Evolutionary conservation across 2,329 filamentous ascomycete species (phyloP), one percentile per base, ranked within the genome.

Genomic region (Monosporascus sp.): DNA sequence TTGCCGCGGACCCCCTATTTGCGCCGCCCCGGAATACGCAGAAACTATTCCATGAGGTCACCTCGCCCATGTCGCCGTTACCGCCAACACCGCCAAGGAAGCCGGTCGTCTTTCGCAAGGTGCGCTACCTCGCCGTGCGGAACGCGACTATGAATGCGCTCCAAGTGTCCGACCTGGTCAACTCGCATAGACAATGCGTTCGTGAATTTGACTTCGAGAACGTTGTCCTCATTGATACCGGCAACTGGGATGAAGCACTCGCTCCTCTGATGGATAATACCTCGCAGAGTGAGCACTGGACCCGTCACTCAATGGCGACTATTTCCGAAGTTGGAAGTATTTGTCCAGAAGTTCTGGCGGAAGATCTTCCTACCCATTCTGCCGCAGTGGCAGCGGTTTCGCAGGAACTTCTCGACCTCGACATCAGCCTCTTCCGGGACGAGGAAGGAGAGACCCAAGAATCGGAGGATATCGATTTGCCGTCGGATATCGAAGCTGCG

Each of bases 211-310:
- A 90, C 66, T 90, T 95, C 68, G 85, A 91, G 65, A 85, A 89
- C 57, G 84, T 92, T 18, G 76, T 80, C 31, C 78, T 96, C 44
- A 78, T 83, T 49, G 79, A 81, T 55, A 75, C 75, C 36, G 90
- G 88, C 27, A 86, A 77, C 53, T 96, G 90, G 90, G 87, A 94
- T 54, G 86, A 91, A 31, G 90, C 89, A 0, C 79, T 96, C n/a
- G 82, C 84, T 39, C 87, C 88, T 2, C 73, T 95, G 52, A 83
- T 80, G 63, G 63, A 75, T 64, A 68, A 74, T 57, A 71, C 62
- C 57, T 73, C 66, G 62, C 75, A 68, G 57, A 72, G 65, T 50
- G 68, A 71, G 34, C 63, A 70, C 22, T 79, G 76, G 76, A 72
- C 72, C 11, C 67, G 72, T 20, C 64, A 71, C 51, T 75, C 73